These are phyloP conservation scores for Lyophyllum shimeji DNA, from an alignment of 768 basidiomycete genomes.

Conservation along the genomic window DNA sequence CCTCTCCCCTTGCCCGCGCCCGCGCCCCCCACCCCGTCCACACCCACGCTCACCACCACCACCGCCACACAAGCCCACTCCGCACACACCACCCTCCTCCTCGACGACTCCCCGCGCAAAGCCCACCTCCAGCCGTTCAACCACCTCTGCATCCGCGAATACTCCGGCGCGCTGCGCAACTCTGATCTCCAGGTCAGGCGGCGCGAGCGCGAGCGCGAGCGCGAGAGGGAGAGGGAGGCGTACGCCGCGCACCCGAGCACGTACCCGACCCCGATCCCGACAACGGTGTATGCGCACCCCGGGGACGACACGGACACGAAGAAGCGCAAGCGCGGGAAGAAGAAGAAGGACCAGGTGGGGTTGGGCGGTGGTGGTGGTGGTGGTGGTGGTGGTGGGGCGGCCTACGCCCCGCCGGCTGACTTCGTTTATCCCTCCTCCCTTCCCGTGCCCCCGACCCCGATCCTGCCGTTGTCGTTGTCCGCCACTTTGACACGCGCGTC, in stretches of 20 bases:
- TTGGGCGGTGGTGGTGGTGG: too few relatives aligned
- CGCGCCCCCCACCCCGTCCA: too few relatives aligned
- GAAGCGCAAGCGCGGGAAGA: slow-evolving; percentile 16
- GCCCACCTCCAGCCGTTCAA: slow-evolving; percentile 75
- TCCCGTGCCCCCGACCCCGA: too few relatives aligned
- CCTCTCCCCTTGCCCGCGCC: too few relatives aligned
- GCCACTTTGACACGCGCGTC: too few relatives aligned
- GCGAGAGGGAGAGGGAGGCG: background rate
- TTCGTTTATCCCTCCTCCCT: too few relatives aligned
- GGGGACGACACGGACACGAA: background rate
- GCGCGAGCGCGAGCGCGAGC: background rate
- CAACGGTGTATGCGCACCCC: background rate
- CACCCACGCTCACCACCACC: slow-evolving; percentile 5
- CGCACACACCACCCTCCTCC: slow-evolving; percentile 43
- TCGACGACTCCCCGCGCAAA: slow-evolving; percentile 58
- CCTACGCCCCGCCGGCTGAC: too few relatives aligned
- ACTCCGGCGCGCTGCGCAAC: slow-evolving; percentile 32
- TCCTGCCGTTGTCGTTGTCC: too few relatives aligned
- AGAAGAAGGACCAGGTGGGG: background rate
- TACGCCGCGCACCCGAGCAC: too few relatives aligned
- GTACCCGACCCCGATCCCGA: too few relatives aligned
- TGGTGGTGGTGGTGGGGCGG: too few relatives aligned
- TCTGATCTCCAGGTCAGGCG: slow-evolving; percentile 9
- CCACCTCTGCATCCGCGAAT: slow-evolving; percentile 77
- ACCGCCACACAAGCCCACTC: slow-evolving; percentile 32